Evolutionary conservation across 352 stramenopile genomes (phyloP), one percentile per base, ranked within the genome.

Genomic region (Globisporangium cederbergense): DNA sequence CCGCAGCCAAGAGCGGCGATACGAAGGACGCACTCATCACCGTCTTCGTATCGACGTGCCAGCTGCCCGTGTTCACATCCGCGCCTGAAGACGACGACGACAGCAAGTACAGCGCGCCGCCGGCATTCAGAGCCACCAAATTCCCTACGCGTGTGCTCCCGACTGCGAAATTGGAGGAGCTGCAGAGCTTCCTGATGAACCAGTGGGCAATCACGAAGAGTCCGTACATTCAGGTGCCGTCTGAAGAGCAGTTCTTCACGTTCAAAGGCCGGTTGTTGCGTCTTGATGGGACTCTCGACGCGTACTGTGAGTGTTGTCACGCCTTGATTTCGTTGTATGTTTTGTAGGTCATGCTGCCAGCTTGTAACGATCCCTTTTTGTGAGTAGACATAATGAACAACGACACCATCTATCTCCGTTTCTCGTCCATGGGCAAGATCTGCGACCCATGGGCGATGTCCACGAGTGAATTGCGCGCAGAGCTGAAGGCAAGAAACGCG

Each of bases 401-500:
- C 36, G 83, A 93, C 64, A 89, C 80, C 3, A 83, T 93, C 40
- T 91, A 89, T 56, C 56, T 93, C 22, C 75, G 83, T 4, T 90
- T 93, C 40, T 62, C 75, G 25, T 89, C 76, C 4, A 57, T 91
- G 34, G 83, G 83, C 6, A 83, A 80, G 53, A 78, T 93, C 38
- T 81, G 71, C 30, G 81, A 89, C 46, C 79, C 83, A 10, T 93
- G 79, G 75, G 83, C 81, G 6, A 89, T 93, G 81, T 90, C 81
- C 18, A 90, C 81, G 14, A 93, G 81, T 57, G 83, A 93, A 36
- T 65, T 93, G 9, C 78, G 81, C 1, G 51, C 74, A 9, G 81
- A 90, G 46, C 72, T 93, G 5, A 77, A 86, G 43, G 59, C 66
- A 18, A 74, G 81, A 13, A 74, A 82, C 18, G 79, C 79, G 2